Evolutionary conservation across 768 basidiomycete genomes (phyloP).

Genomic region (Tephrocybe sp.): DNA sequence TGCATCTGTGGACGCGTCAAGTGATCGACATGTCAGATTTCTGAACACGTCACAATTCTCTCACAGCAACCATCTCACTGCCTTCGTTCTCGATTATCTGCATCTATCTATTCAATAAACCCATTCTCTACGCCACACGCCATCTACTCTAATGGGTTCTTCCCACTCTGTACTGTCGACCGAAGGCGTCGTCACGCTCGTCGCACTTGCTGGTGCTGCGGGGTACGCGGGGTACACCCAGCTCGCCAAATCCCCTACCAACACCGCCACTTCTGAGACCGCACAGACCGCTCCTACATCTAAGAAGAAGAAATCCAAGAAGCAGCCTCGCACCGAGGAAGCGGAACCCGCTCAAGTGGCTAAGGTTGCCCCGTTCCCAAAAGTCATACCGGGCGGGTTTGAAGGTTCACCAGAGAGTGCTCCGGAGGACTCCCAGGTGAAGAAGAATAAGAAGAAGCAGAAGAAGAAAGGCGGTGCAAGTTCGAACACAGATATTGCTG

Average conservation of each 20-base stretch:
- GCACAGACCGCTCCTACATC: not conserved
- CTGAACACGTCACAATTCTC: slow-evolving; percentile 17
- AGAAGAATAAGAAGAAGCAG: slow-evolving; percentile 16
- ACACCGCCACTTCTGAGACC: not conserved
- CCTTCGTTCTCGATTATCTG: too few relatives aligned
- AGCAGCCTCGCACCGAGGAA: slow-evolving; percentile 3
- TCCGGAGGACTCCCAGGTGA: slow-evolving; percentile 2
- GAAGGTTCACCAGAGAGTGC: slow-evolving; percentile 20
- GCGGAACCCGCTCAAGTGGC: not conserved
- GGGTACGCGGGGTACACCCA: slow-evolving; percentile 37
- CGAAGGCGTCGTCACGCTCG: slow-evolving; percentile 36
- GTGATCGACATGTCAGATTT: too few relatives aligned
- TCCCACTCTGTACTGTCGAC: slow-evolving; percentile 42
- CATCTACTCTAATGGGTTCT: slow-evolving; percentile 44
- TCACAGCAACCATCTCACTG: too few relatives aligned
- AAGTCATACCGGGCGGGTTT: slow-evolving; percentile 48
- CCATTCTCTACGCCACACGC: too few relatives aligned
- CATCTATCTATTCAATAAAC: too few relatives aligned
- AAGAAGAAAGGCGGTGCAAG: slow-evolving; percentile 40
- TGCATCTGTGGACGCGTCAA: too few relatives aligned
- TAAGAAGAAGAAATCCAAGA: slow-evolving; percentile 25
- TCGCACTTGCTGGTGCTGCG: slow-evolving; percentile 40
- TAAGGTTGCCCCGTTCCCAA: slow-evolving; percentile 31
- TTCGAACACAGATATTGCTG: slow-evolving; percentile 32
- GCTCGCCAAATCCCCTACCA: slow-evolving; percentile 11